Evolutionary conservation across 495 filamentous ascomycete species (phyloP), one percentile per base, ranked within the genome.

Genomic region (Podospora australis): DNA sequence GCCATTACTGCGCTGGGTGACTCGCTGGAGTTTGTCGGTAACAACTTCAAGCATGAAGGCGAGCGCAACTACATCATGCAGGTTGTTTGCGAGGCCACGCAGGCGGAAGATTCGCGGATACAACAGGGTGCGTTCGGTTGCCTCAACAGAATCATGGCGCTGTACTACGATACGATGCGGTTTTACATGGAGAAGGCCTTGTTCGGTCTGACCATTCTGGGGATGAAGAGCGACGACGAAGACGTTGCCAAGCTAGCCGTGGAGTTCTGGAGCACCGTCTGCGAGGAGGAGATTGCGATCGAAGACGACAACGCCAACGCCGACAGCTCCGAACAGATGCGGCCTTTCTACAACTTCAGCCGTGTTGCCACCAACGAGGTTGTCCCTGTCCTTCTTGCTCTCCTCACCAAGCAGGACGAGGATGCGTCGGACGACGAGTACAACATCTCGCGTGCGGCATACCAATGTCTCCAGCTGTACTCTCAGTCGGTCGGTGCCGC

Each of bases 121-220:
- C 90, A 96, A 63, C 87, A 94, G 56, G 90, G 87, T 49, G 88
- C 94, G 11, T 98, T 95, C 61, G 92, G 91, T 47, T 98, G 94
- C 63, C 68, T 98, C 60, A 97, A 97, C 79, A 81, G 90, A 59
- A 95, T 98, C 65, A 98, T 98, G 92, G 86, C 77, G 49, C 75
- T 95, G 30, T 97, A 98, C 72, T 98, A 98, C 65, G 92, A 97
- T 59, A 90, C 95, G 73, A 98, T 98, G 92, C 80, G 89, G 58
- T 97, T 95, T 72, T 98, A 98, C 74, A 98, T 98, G 92, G 94
- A 98, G 78, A 97, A 96, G 78, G 92, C 92, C 38, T 75, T 98
- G 29, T 98, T 97, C 65, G 92, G 94, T 38, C 77, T 98, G 11
- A 98, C 94, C n/a, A 94, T 97, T 50, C 81, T 95, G 72, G 94